A percentile compares a stretch with the other conserved stretches of the same genome.
phyloP scores from a whole-genome alignment of 2,329 filamentous ascomycete species.

The Sarocladiaceae sp. region DNA sequence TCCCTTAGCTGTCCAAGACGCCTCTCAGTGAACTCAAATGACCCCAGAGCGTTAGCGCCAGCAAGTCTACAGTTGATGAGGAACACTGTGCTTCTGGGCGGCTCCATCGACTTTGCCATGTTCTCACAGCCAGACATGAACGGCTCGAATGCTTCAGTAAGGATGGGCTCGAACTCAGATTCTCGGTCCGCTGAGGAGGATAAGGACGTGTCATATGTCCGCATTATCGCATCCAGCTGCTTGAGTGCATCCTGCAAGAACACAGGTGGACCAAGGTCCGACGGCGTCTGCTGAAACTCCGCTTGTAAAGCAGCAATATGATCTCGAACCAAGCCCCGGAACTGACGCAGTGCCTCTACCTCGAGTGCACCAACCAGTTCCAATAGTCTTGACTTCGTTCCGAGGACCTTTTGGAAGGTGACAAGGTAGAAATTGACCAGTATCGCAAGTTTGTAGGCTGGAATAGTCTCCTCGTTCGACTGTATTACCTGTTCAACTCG shows the following conservation, averaged over 20 bases:
- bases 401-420: conserved; percentile 77
- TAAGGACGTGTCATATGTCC: conserved; percentile 79
- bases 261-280: conserved; percentile 69
- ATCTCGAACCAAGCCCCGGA: conserved; percentile 74
- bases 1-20: conserved; percentile 50
- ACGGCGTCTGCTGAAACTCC: conserved; percentile 62
- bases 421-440: conserved; percentile 81
- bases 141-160: conserved; percentile 77
- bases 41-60: conserved; percentile 47
- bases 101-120: conserved; percentile 54
- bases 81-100: conserved; percentile 61
- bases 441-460: conserved; percentile 86
- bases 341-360: conserved; percentile 72
- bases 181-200: conserved; percentile 52
- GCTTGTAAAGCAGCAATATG: conserved; percentile 68
- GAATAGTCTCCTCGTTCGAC: conserved; percentile 81
- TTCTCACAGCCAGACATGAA: conserved; percentile 72
- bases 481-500: conserved; percentile 88
- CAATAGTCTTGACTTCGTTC: conserved; percentile 60
- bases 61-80: conserved; percentile 64
- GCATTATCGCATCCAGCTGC: conserved; percentile 71
- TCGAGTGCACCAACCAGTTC: conserved; percentile 64
- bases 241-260: conserved; percentile 78
- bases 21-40: conserved; percentile 57
- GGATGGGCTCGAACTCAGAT: conserved; percentile 65